These are phyloP conservation scores for Pseudonitzschia multiseries DNA, from an alignment of 108 stramenopile species.

Conservation along the genomic window DNA sequence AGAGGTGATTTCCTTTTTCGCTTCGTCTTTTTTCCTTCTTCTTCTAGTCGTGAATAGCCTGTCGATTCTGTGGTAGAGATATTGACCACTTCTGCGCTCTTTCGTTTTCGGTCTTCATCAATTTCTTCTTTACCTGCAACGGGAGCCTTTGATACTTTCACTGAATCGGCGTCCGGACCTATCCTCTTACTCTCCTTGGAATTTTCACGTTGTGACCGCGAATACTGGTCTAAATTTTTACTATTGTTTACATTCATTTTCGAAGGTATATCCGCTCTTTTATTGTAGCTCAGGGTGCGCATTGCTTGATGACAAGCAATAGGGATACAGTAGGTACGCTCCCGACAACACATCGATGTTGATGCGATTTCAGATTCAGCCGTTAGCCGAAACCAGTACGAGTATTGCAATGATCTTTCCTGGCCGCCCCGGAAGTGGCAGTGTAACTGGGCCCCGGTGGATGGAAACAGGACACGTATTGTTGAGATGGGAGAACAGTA, in stretches of 20 bases:
- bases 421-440: neutral
- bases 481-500: neutral
- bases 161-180: neutral
- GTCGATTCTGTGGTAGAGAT: neutral
- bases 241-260: neutral
- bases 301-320: neutral
- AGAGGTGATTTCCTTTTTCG: constrained; percentile 30
- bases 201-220: neutral
- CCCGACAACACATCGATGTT: neutral
- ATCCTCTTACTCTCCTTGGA: neutral
- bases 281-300: neutral
- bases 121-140: neutral
- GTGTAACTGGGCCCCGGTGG: neutral
- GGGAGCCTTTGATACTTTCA: neutral
- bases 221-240: neutral
- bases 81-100: neutral
- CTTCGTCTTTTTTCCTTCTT: constrained; percentile 19
- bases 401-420: neutral
- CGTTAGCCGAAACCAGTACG: neutral
- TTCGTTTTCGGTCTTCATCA: neutral
- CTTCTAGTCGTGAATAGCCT: neutral
- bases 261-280: neutral
- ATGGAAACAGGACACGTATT: neutral
- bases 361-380: neutral
- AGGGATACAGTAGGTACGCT: neutral